phyloP scores from a whole-genome alignment of 2,329 filamentous ascomycete genomes.

The Epichloe coenophiala region DNA sequence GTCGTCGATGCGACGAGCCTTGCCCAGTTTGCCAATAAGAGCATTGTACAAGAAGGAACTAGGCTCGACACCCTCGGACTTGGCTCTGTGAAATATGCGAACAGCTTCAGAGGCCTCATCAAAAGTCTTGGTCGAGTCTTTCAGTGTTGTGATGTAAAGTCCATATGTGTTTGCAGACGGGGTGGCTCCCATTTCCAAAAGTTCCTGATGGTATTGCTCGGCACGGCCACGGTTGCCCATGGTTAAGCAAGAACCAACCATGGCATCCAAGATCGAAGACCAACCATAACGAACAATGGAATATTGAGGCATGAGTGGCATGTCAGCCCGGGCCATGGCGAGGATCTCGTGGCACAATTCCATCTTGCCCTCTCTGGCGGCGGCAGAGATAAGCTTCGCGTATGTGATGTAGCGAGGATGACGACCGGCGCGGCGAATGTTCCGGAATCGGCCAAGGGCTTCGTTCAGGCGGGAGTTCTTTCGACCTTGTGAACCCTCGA shows the following conservation, averaged over 20 bases:
- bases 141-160: constrained; percentile 97
- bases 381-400: constrained; percentile 83
- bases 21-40: constrained; percentile 93
- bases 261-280: constrained; percentile 90
- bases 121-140: constrained; percentile 94
- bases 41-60: constrained; percentile 98
- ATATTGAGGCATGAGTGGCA: constrained; percentile 75
- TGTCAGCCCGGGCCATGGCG: constrained; percentile 75
- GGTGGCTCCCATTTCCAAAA: constrained; percentile 78
- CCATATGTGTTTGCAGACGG: constrained; percentile 97
- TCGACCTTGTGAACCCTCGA: constrained; percentile 67
- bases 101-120: constrained; percentile 95
- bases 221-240: constrained; percentile 70
- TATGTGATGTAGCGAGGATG: constrained; percentile 95
- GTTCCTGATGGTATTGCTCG: constrained; percentile 78
- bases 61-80: constrained; percentile 85
- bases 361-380: constrained; percentile 72
- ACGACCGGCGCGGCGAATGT: constrained; percentile 82
- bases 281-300: constrained; percentile 85
- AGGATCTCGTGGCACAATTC: constrained; percentile 77
- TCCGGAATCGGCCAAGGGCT: constrained; percentile 71
- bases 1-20: constrained; percentile 94
- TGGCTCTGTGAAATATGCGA: constrained; percentile 91
- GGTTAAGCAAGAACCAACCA: constrained; percentile 84
- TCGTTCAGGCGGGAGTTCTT: constrained; percentile 64